Evolutionary conservation across 441 rosid genomes (phyloP).

Genomic region (Raphanus hybrid): DNA sequence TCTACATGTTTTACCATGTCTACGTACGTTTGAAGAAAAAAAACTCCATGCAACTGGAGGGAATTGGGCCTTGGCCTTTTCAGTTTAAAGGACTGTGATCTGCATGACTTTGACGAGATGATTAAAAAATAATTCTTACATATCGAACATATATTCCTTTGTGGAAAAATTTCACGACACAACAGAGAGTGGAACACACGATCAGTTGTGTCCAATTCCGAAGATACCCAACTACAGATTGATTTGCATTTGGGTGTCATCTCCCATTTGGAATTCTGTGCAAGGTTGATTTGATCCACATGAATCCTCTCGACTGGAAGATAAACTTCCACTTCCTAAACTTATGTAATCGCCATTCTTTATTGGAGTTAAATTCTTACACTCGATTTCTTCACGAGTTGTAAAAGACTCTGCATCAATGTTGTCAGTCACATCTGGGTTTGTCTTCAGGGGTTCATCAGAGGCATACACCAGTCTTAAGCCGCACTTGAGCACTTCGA

Average conservation of each 20-base stretch:
- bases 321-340: background rate
- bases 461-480: slow-evolving; percentile 28
- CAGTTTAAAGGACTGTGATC: no score
- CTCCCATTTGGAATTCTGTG: background rate
- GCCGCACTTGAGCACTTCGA: slow-evolving; percentile 25
- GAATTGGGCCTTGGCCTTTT: no score
- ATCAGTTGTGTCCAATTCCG: background rate
- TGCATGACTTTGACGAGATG: background rate
- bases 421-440: slow-evolving; percentile 15
- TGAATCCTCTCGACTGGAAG: background rate
- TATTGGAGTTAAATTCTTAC: background rate
- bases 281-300: slow-evolving; percentile 3
- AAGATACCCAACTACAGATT: slow-evolving; percentile 5
- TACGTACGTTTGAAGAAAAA: background rate
- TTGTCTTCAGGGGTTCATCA: slow-evolving; percentile 20
- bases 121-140: background rate
- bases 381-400: background rate
- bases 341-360: background rate
- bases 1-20: no score
- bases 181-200: slow-evolving; percentile 3
- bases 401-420: background rate
- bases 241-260: background rate
- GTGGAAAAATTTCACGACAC: background rate
- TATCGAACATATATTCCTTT: background rate
- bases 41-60: background rate